Conservation (phyloP, 106 monocot genomes). For the Hemerocallis citrina region DNA sequence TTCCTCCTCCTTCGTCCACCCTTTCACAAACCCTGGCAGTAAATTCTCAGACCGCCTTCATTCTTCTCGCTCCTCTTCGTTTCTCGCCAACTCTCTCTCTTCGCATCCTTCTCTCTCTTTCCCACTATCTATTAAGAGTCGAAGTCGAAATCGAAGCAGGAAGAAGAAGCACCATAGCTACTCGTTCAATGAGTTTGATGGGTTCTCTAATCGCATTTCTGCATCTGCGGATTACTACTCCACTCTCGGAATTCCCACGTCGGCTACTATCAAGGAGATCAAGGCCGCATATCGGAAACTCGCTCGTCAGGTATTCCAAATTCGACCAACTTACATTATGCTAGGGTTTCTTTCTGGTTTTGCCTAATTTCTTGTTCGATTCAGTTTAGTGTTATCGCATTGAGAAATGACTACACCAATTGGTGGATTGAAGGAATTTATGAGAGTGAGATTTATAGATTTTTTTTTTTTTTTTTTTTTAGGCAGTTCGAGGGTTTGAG, state of each 20-base stretch:
- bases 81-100: background rate
- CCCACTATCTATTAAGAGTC: slow-evolving; percentile 6
- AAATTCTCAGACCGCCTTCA: no score
- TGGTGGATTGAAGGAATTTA: no score
- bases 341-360: no score
- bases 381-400: no score
- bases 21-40: no score
- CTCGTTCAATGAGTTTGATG: background rate
- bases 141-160: slow-evolving; percentile 5
- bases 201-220: slow-evolving; percentile 9
- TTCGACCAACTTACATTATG: no score
- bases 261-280: slow-evolving; percentile 79
- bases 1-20: no score
- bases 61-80: slow-evolving; percentile 16
- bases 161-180: slow-evolving; percentile 2
- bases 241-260: slow-evolving; percentile 76
- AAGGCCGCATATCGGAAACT: slow-evolving; percentile 83
- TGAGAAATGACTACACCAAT: no score
- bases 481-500: no score
- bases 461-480: no score
- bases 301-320: slow-evolving; percentile 91
- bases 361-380: no score
- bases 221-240: slow-evolving; percentile 83
- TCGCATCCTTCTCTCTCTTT: slow-evolving; percentile 12
- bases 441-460: no score